These are phyloP conservation scores for Cystofilobasidium capitatum DNA, from an alignment of 768 basidiomycete genomes.

Conservation along the genomic window DNA sequence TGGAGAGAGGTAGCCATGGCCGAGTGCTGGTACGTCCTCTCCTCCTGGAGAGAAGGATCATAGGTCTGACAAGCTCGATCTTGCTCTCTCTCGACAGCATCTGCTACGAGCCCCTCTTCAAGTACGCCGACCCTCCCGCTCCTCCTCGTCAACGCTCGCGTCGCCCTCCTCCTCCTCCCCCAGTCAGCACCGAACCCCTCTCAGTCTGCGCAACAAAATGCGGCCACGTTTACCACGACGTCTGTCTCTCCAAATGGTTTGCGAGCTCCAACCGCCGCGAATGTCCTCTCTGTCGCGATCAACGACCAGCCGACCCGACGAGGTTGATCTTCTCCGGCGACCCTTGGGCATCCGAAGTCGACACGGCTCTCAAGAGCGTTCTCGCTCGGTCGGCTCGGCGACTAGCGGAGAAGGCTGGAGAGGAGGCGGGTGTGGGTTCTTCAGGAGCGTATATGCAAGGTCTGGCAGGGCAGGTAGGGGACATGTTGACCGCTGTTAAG, in stretches of 20 bases:
- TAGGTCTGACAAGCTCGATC: neutral
- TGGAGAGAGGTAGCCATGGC: neutral
- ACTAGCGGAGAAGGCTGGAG: neutral
- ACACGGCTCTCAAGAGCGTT: neutral
- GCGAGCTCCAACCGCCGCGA: neutral
- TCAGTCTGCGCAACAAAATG: neutral
- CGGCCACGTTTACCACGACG: neutral
- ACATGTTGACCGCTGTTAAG: neutral
- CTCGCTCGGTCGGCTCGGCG: neutral
- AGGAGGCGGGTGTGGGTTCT: neutral
- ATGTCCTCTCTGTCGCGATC: neutral
- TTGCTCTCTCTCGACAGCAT: neutral
- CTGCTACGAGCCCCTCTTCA: neutral
- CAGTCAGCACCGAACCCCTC: neutral
- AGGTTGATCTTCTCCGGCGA: neutral
- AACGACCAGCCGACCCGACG: neutral
- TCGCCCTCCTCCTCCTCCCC: neutral
- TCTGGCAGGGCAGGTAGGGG: neutral
- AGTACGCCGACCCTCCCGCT: neutral
- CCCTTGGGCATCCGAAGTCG: conserved; percentile 3
- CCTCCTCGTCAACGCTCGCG: neutral
- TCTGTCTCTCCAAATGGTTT: neutral
- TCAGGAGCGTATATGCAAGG: neutral
- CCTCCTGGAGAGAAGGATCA: neutral
- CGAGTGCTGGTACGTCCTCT: neutral